A percentile compares a stretch with the other conserved stretches of the same genome.
phyloP scores from a whole-genome alignment of 106 monocot genomes.

The Dendrobium huoshanense region DNA sequence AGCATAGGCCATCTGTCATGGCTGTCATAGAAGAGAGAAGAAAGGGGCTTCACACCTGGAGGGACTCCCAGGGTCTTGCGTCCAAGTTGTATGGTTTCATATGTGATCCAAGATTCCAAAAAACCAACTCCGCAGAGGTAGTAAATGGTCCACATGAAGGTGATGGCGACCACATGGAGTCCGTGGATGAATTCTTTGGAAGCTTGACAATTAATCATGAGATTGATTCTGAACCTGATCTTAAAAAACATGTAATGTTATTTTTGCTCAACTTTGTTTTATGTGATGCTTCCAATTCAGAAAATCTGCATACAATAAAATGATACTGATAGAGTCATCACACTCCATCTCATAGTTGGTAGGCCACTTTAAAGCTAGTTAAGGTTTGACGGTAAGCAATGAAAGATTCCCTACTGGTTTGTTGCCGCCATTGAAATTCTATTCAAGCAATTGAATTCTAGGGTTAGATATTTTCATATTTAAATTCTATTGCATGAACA shows the following conservation, averaged over 20 bases:
- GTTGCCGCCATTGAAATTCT: not conserved
- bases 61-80: constrained; percentile 71
- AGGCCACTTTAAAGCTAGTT: not conserved
- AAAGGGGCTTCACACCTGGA: constrained; percentile 66
- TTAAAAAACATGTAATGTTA: constrained; percentile 66
- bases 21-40: constrained; percentile 78
- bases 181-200: constrained; percentile 32
- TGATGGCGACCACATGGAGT: constrained; percentile 17
- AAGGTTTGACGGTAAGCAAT: not conserved
- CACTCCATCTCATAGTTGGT: not conserved
- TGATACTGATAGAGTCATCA: not conserved
- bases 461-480: constrained; percentile 2
- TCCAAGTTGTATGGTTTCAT: constrained; percentile 85
- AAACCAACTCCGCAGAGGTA: constrained; percentile 29
- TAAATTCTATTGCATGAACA: not conserved
- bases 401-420: not conserved
- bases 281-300: not conserved
- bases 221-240: constrained; percentile 64
- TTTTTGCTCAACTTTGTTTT: not conserved
- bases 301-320: not conserved
- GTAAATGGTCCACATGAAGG: constrained; percentile 17
- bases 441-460: not conserved
- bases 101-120: constrained; percentile 40
- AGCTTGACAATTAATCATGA: constrained; percentile 35
- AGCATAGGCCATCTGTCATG: constrained; percentile 76